Base-by-base conservation (phyloP, 208 protist species). In the Porcisia deanei region DNA sequence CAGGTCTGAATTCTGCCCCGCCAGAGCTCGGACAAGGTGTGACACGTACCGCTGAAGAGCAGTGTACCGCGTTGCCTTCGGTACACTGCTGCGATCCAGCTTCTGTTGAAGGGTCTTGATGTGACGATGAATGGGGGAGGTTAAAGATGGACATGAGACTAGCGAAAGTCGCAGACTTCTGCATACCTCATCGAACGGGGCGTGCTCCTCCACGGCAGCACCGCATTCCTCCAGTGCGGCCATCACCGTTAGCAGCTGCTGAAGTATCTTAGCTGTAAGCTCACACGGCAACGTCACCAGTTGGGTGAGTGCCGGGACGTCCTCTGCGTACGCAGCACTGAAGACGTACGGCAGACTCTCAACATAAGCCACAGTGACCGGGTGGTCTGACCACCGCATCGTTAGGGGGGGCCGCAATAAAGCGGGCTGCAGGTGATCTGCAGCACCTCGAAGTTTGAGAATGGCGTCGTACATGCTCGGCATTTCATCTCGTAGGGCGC, bases 391-490 rank as follows among this genome's bases (percentile, higher is more conserved):
- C 73, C 73, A 80, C 39, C 52, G 60, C 70, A 83, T 76, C 39
- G 70, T 75, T 54, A 34, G 39, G 30, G 76, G 66, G 3, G 65
- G 25, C 9, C 65, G 47, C 30, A 76, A 22, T n/a, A 84, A 45
- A 18, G 70, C 75, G 1, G 65, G 63, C 39, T 79, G 80, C 49
- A 80, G 5, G 60, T 77, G 65, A 47, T 79, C 65, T 7, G 54
- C 66, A 0, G 85, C 89, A n/a, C 69, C 79, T 60, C 75, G 76
- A 12, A 76, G 63, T 34, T 83, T 22, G 73, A 93, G 43, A 55
- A 96, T 88, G 67, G 68, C 57, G 1, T 76, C 67, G 75, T 94
- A 94, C 45, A 94, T 65, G 75, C 90, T 54, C 18, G 57, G 58
- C 49, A 85, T 84, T 47, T 47, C 45, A 67, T 95, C 83, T 3